Conservation (phyloP, 805 yeast species). For the Starmera caribaea region DNA sequence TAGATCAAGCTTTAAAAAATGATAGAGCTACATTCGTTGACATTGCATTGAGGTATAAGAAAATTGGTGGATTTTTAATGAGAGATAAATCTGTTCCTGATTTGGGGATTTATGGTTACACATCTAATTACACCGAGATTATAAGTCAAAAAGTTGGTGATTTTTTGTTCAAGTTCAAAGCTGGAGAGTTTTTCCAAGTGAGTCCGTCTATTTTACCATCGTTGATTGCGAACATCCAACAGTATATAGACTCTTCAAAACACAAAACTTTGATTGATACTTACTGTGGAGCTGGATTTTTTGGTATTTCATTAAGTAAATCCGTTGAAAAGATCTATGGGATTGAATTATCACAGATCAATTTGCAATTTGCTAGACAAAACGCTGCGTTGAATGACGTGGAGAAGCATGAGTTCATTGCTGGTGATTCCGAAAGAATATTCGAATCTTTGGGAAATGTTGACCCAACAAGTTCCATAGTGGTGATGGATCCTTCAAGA, state of each 20-base stretch:
- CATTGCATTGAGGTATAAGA: conserved; percentile 35
- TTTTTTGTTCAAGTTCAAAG: conserved; percentile 75
- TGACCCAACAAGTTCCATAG: conserved; percentile 65
- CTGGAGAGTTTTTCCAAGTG: conserved; percentile 94
- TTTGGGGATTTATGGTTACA: conserved; percentile 36
- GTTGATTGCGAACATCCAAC: conserved; percentile 69
- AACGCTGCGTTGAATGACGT: conserved; percentile 71
- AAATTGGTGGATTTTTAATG: conserved; percentile 82
- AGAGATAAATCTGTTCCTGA: conserved; percentile 56
- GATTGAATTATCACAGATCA: conserved; percentile 87
- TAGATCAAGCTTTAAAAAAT: conserved; percentile 58
- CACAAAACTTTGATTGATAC: conserved; percentile 78
- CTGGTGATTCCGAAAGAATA: conserved; percentile 86
- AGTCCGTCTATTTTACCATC: conserved; percentile 83
- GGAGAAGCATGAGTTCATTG: conserved; percentile 66
- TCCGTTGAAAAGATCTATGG: conserved; percentile 76
- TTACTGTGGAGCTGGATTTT: conserved; percentile 92
- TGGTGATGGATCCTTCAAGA: conserved; percentile 92
- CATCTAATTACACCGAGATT: conserved; percentile 64
- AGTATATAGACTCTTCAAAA: conserved; percentile 40
- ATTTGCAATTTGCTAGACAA: conserved; percentile 72
- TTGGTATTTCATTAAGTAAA: conserved; percentile 71
- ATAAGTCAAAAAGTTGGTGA: conserved; percentile 68
- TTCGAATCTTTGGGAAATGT: conserved; percentile 47
- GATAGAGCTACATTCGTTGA: conserved; percentile 50